A percentile compares a stretch with the other conserved stretches of the same genome.
Conservation (phyloP, 2,329 filamentous ascomycete species). For the Juglanconis oblonga region DNA sequence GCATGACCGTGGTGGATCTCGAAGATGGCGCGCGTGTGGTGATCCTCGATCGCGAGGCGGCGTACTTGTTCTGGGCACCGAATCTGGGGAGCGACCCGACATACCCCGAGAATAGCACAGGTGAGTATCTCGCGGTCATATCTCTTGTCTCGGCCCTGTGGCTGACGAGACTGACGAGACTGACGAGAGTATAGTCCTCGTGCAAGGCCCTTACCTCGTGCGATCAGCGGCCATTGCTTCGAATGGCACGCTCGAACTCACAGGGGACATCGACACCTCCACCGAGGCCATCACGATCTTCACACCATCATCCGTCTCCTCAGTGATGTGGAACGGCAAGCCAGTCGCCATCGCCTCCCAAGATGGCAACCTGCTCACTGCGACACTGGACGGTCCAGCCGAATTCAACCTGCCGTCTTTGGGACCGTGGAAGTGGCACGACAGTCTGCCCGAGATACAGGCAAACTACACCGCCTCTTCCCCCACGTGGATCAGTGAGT, state of each 20-base stretch:
- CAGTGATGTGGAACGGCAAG: conserved; percentile 51
- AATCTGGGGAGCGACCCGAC: conserved; percentile 45
- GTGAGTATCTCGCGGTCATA: conserved; percentile 27
- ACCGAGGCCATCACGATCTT: conserved; percentile 43
- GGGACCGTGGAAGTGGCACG: conserved; percentile 42
- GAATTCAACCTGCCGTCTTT: conserved; percentile 38
- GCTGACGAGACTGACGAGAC: background rate
- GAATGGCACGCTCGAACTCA: conserved; percentile 35
- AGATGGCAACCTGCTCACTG: conserved; percentile 27
- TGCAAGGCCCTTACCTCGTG: conserved; percentile 52
- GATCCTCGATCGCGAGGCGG: conserved; percentile 50
- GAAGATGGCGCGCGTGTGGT: conserved; percentile 47
- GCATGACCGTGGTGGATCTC: conserved; percentile 44
- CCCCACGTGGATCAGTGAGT: conserved; percentile 40
- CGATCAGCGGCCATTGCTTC: conserved; percentile 37
- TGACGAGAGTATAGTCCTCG: conserved; percentile 35
- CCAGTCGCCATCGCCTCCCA: conserved; percentile 27
- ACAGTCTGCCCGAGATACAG: conserved; percentile 47
- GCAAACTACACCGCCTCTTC: conserved; percentile 40
- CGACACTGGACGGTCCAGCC: conserved; percentile 25
- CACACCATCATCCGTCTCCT: conserved; percentile 42
- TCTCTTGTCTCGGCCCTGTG: too few species aligned
- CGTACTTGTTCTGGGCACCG: conserved; percentile 57
- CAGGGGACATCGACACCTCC: conserved; percentile 40
- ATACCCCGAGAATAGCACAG: conserved; percentile 41